Percentiles rank a stretch among this genome's conserved stretches.
These are phyloP conservation scores for Capronia coronata DNA, from an alignment of 2,329 filamentous ascomycete species.

Conservation along the genomic window DNA sequence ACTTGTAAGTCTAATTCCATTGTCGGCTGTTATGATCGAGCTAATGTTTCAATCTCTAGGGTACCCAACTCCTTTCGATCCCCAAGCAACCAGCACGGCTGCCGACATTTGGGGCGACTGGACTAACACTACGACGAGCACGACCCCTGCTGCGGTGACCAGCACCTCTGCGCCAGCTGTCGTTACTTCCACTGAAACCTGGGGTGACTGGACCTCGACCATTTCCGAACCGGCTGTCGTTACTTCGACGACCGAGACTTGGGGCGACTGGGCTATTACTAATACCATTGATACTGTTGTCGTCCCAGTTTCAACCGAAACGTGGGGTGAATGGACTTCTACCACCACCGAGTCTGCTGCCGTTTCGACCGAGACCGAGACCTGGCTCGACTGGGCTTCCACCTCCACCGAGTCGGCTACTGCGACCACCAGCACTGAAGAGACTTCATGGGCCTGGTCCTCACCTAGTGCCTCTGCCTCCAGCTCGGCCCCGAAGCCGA, in stretches of 20 bases:
- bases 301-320: conserved; percentile 2
- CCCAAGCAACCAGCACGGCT: not conserved
- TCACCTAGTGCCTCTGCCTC: conserved; percentile 3
- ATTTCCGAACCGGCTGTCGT: conserved; percentile 1
- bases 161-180: conserved; percentile 3
- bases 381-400: conserved; percentile 6
- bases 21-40: not conserved
- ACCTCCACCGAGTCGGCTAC: conserved; percentile 3
- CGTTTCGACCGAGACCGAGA: conserved; percentile 15
- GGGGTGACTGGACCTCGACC: conserved; percentile 14
- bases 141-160: conserved; percentile 51
- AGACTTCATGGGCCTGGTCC: conserved; percentile 4
- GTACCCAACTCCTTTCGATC: conserved; percentile 47
- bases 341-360: not conserved
- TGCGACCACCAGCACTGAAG: conserved; percentile 4
- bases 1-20: conserved; percentile 23
- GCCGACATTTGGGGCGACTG: conserved; percentile 51
- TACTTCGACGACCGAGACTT: conserved; percentile 7
- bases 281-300: not conserved
- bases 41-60: not conserved
- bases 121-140: conserved; percentile 50
- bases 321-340: not conserved
- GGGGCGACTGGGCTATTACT: conserved; percentile 14
- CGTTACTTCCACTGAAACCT: conserved; percentile 7
- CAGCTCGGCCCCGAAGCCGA: conserved; percentile 15